Base-by-base conservation (phyloP, 805 yeast genomes). In the Barnettozyma populi region DNA sequence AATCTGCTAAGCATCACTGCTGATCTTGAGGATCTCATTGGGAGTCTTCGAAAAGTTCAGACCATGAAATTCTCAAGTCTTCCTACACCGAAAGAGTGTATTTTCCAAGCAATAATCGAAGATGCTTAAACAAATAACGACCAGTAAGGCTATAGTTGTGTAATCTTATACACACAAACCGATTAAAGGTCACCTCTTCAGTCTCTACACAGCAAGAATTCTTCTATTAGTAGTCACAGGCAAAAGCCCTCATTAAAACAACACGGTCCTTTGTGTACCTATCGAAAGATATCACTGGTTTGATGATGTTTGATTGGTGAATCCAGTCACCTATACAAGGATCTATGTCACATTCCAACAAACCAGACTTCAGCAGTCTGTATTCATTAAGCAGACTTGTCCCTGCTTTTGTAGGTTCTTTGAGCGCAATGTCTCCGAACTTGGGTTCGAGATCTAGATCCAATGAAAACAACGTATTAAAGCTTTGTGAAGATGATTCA, bases 1-100 rank as follows among this genome's bases (percentile, higher is more conserved):
- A 62, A 66, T 36, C 54, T 74, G 24, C 36, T 69, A 21, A 50
- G 54, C 29, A 57, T 57, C 11, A 16, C 36, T 8, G 16, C 52
- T 4, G 21, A 41, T 4, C 14, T 52, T 7, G 53, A 57, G 1
- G 57, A 42, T 0, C 41, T 64, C 16, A 18, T 63, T 11, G 19
- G 44, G 4, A 37, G 55, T 9, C 49, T 64, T 2, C 24, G 48
- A 2, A 35, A 43, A 11, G 42, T 55, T 7, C 55, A 57, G 5
- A 19, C n/a, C 1, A 40, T 43, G 4, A 40, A 48, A 4, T 49
- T 61, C 20, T 34, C 50, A 8, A 16, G 32, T 8, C 47, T 69
- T 14, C 62, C 62, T 1, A 36, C 45, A 5, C 65, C 69, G 1
- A 50, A 55, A 11, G 61, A 57, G 0, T 24, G 37, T 2, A 31